Percentiles rank a stretch among this genome's conserved stretches.
phyloP scores from a whole-genome alignment of 2,329 filamentous ascomycete genomes.

The Paradendryphiella salina region DNA sequence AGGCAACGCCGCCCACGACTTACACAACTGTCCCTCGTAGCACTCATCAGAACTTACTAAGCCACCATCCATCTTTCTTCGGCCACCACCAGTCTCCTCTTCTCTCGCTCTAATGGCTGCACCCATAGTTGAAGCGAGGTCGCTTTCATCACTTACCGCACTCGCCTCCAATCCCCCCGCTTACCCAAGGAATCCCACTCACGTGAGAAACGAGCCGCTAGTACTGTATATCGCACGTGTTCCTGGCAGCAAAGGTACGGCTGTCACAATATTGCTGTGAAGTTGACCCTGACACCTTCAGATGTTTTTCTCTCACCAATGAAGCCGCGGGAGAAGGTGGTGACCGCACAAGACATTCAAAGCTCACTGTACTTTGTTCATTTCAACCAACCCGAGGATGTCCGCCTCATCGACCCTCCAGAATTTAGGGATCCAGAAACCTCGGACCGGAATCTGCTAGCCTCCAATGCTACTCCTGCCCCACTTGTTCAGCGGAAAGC shows the following conservation, averaged over 20 bases:
- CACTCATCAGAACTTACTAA: constrained; percentile 8
- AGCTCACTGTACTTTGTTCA: constrained; percentile 92
- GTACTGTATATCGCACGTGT: constrained; percentile 91
- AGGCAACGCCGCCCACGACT: constrained; percentile 14
- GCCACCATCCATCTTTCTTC: constrained; percentile 13
- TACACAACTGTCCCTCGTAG: constrained; percentile 6
- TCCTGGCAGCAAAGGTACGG: constrained; percentile 81
- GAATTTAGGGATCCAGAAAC: constrained; percentile 20
- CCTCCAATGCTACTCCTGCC: constrained; percentile 16
- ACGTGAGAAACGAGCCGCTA: constrained; percentile 69
- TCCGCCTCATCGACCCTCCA: constrained; percentile 39
- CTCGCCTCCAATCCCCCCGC: constrained; percentile 85
- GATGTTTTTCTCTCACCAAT: constrained; percentile 91
- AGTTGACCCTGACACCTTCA: constrained; percentile 45
- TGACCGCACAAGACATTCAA: constrained; percentile 83
- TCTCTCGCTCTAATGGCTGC: constrained; percentile 34
- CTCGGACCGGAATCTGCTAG: constrained; percentile 8
- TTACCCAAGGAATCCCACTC: constrained; percentile 77
- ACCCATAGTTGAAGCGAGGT: constrained; percentile 72
- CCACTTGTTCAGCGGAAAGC: constrained; percentile 41
- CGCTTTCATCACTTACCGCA: constrained; percentile 75
- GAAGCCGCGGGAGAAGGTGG: constrained; percentile 85
- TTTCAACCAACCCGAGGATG: constrained; percentile 65
- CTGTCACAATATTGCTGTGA: constrained; percentile 5
- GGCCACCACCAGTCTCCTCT: constrained; percentile 9